Percentiles rank a stretch among this genome's conserved stretches.
phyloP scores from a whole-genome alignment of 371 early-diverging fungal species.

The Mucor circinelloides region DNA sequence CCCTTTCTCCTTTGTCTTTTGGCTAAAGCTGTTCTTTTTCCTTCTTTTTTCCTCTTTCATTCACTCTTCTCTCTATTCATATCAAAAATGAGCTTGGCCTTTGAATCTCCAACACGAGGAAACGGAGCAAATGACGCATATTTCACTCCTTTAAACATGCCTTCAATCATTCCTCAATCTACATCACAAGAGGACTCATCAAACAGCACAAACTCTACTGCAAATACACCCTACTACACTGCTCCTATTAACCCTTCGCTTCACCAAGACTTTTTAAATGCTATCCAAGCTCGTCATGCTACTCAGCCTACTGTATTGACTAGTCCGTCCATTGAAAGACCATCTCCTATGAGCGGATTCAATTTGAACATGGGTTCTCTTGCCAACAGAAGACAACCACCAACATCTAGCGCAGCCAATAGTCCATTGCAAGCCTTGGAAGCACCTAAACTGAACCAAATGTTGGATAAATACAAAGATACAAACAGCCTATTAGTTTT shows the following conservation, averaged over 20 bases:
- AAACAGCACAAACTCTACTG: slow-evolving; percentile 10
- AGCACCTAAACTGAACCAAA: background rate
- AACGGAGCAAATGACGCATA: slow-evolving; percentile 39
- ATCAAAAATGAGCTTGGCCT: slow-evolving; percentile 39
- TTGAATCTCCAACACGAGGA: slow-evolving; percentile 45
- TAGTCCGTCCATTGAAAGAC: background rate
- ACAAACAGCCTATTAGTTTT: slow-evolving; percentile 30
- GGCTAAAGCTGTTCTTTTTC: slow-evolving; percentile 1
- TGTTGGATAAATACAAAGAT: slow-evolving; percentile 5
- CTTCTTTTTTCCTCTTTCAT: background rate
- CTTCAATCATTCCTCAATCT: slow-evolving; percentile 14
- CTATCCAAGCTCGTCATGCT: slow-evolving; percentile 49
- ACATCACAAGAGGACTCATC: background rate
- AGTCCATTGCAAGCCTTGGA: slow-evolving; percentile 7
- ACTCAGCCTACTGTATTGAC: slow-evolving; percentile 37
- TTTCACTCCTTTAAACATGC: slow-evolving; percentile 46
- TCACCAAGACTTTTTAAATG: slow-evolving; percentile 54
- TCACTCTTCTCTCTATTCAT: background rate
- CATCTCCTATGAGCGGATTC: slow-evolving; percentile 1
- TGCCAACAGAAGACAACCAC: slow-evolving; percentile 22
- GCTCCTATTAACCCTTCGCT: slow-evolving; percentile 48
- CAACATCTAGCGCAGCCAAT: background rate
- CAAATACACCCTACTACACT: slow-evolving; percentile 51
- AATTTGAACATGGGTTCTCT: slow-evolving; percentile 24
- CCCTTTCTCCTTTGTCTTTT: background rate